Base-by-base conservation (phyloP, 108 stramenopile species). In the Schizochytrium sp. region DNA sequence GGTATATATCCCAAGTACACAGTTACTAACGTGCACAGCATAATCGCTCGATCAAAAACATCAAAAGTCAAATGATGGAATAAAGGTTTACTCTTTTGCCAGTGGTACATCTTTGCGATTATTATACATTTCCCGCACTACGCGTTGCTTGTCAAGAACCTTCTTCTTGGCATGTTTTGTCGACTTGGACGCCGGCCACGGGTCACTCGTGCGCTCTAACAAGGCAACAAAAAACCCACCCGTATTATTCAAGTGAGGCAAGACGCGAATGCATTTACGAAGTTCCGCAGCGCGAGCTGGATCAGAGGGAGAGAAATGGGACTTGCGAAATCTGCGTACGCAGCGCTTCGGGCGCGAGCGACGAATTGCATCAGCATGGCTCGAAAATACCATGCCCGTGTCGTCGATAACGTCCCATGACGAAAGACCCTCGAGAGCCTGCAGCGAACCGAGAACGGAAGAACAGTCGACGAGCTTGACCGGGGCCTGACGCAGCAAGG, bases 151-250 rank as follows among this genome's bases (percentile, higher is more conserved):
- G 21, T 19, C n/a, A 59, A 59, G 58, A 59, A 1, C 3, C 58
- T 19, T 59, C 21, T 8, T 14, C 55, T 57, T 57, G 55, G 55
- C 55, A 57, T 14, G 55, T 23, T 69, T 5, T 69, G 10, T 18
- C 63, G 41, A 69, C 8, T 12, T 23, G 10, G 63, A 41, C 63
- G 25, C 25, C 25, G 14, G 34, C 25, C 10, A 18, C 63, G 18
- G 55, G 55, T 57, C 63, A 4, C 18, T 45, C 53, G 95, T 93
- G 90, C 98, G 98, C 72, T 93, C 94, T n/a, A 99, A 91, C 5
- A 98, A 87, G 5, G 97, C 96, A 63, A 99, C 97, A 89, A 99
- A 99, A 91, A 99, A 99, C 4, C 98, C 99, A 53, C 98, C 98
- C 0, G 98, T 98, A 89, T 99, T 94, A 92, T 96, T 96, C 88